Evolutionary conservation across 495 filamentous ascomycete species (phyloP).

Genomic region (Neurospora intermedia): DNA sequence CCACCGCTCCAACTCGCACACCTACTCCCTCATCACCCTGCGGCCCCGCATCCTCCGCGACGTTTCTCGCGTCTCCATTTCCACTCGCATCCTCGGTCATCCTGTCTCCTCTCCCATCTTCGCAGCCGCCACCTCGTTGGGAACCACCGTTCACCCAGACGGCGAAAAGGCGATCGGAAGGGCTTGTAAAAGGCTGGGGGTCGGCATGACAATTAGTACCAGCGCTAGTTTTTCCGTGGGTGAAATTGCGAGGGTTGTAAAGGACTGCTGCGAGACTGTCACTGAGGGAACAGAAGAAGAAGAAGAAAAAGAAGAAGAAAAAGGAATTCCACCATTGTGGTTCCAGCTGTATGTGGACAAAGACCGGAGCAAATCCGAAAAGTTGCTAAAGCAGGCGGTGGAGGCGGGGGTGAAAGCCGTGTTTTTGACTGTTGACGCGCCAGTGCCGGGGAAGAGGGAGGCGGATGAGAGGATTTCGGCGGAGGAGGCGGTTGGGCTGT

Average conservation of each 20-base stretch:
- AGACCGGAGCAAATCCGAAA: slow-evolving; percentile 55
- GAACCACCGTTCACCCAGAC: slow-evolving; percentile 55
- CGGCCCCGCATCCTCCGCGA: slow-evolving; percentile 64
- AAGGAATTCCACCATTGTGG: slow-evolving; percentile 43
- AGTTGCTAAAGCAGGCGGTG: slow-evolving; percentile 45
- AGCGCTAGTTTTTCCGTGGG: slow-evolving; percentile 57
- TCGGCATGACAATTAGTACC: slow-evolving; percentile 53
- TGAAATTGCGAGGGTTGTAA: slow-evolving; percentile 46
- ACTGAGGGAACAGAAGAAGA: background rate
- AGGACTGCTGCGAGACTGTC: background rate
- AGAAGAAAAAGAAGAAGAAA: slow-evolving; percentile 7
- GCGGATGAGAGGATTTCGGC: slow-evolving; percentile 45
- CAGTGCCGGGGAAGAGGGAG: slow-evolving; percentile 53
- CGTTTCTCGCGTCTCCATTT: slow-evolving; percentile 44
- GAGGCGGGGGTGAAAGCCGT: slow-evolving; percentile 53
- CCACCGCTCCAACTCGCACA: slow-evolving; percentile 35
- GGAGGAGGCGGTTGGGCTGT: slow-evolving; percentile 38
- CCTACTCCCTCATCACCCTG: slow-evolving; percentile 57
- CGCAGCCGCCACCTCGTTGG: slow-evolving; percentile 66
- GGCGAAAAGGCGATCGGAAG: slow-evolving; percentile 62
- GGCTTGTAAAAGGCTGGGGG: slow-evolving; percentile 40
- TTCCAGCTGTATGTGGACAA: slow-evolving; percentile 80
- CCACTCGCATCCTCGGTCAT: too few species aligned
- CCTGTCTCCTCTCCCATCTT: slow-evolving; percentile 52
- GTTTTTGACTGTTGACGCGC: slow-evolving; percentile 59